Conservation (phyloP, 371 early-diverging fungal species). For the Mortierella sp. region DNA sequence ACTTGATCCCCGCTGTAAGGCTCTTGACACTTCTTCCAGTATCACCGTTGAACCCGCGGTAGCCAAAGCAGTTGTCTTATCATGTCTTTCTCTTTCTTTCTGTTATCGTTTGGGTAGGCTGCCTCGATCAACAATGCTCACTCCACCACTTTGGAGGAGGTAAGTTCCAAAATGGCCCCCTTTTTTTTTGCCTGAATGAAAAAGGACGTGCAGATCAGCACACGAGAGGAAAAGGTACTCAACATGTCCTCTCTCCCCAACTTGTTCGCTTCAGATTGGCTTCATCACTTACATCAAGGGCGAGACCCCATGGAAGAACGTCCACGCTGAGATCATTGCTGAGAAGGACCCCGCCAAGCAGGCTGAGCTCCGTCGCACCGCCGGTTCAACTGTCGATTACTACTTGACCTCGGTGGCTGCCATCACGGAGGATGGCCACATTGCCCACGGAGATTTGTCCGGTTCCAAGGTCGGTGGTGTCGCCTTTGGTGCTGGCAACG, state of each 20-base stretch:
- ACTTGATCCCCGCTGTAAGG: slow-evolving; percentile 48
- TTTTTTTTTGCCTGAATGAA: neutral
- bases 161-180: neutral
- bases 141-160: slow-evolving; percentile 52
- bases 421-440: slow-evolving; percentile 42
- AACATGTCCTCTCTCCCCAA: neutral
- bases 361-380: slow-evolving; percentile 44
- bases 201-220: neutral
- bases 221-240: neutral
- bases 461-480: slow-evolving; percentile 54
- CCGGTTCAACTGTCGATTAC: slow-evolving; percentile 49
- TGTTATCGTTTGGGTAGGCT: slow-evolving; percentile 12
- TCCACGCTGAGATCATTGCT: slow-evolving; percentile 34
- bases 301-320: slow-evolving; percentile 48
- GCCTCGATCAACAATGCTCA: slow-evolving; percentile 50
- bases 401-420: slow-evolving; percentile 52
- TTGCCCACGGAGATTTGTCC: slow-evolving; percentile 50
- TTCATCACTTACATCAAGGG: slow-evolving; percentile 56
- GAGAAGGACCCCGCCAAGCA: slow-evolving; percentile 51
- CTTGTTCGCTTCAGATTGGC: slow-evolving; percentile 53
- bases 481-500: slow-evolving; percentile 40
- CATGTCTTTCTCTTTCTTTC: neutral
- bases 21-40: neutral
- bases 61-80: no score
- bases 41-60: no score